Evolutionary conservation across 1,139 yeast species (phyloP), one percentile per base, ranked within the genome.

Genomic region (Geotrichum carabidarum): DNA sequence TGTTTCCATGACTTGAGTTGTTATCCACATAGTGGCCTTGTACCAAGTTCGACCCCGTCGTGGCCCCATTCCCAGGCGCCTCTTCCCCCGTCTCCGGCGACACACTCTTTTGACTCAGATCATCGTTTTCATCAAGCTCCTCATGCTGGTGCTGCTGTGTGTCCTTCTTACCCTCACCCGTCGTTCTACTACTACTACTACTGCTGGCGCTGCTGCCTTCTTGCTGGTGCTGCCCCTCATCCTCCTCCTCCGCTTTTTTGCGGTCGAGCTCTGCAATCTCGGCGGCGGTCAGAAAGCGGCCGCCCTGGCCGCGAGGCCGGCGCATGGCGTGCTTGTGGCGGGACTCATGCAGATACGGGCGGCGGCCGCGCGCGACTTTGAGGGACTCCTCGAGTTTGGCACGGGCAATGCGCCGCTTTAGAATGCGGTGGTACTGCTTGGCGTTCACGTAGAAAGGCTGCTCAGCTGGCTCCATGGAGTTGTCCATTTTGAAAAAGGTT

Each of bases 261-360:
- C 82, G 72, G 51, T 85, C 94, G 65, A 82, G 78, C 71, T 90
- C 94, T 30, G 95, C 96, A 58, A 93, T 91, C 68, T 94, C 99
- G 4, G 96, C 95, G 5, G 98, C 97, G 0, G 99, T 93, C 60
- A 94, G 74, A 65, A 94, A 94, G 58, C 99, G 76, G 2, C 99
- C 99, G 34, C 99, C 99, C 71, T 93, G 98, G 32, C 99, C 99
- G 65, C 99, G 81, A 14, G 99, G 99, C 70, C 99, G 81, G 68
- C 99, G 80, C 99, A 94, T 93, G 18, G 99, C 99, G 70, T 94
- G 99, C 69, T 93, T 93, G 71, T 94, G 99, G 64, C 99, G 80
- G 15, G 97, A 89, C 71, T 94, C 99, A 69, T 94, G 99, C 54
- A 94, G 73, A 68, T 94, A 94, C 2, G 99, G 99, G 66, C 86